Evolutionary conservation across 1,284 basidiomycete genomes (phyloP).

Genomic region (Cryptococcus floricola): DNA sequence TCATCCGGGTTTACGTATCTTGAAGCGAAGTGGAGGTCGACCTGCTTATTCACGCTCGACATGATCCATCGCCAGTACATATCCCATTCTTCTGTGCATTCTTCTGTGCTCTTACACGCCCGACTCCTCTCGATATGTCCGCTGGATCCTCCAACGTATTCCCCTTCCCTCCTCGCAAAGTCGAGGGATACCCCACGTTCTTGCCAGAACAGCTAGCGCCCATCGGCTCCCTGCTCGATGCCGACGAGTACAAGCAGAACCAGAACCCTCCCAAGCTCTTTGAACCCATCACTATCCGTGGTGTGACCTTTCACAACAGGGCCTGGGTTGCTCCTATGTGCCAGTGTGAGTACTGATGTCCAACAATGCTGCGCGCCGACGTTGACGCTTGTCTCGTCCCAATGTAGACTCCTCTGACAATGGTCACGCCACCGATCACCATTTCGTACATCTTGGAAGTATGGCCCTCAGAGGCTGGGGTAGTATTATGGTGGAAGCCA

Average conservation of each 20-base stretch:
- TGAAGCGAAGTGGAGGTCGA: too few species aligned
- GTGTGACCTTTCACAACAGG: constrained; percentile 64
- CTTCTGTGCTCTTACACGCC: too few species aligned
- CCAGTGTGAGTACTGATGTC: constrained; percentile 43
- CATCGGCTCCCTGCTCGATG: constrained; percentile 54
- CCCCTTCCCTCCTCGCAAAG: constrained; percentile 13
- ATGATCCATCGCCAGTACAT: too few species aligned
- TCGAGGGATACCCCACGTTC: constrained; percentile 27
- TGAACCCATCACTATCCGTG: constrained; percentile 61
- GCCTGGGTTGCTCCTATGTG: constrained; percentile 63
- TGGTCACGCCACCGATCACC: constrained; percentile 71
- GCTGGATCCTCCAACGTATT: constrained; percentile 1
- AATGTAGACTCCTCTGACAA: constrained; percentile 61
- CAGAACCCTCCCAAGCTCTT: constrained; percentile 60
- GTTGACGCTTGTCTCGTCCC: background rate
- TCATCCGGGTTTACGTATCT: too few species aligned
- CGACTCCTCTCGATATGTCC: too few species aligned
- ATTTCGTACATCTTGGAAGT: constrained; percentile 67
- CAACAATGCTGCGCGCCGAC: background rate
- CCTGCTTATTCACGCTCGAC: too few species aligned
- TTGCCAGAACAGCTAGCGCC: constrained; percentile 59
- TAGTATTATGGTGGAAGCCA: constrained; percentile 65
- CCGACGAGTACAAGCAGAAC: constrained; percentile 39
- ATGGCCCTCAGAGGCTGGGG: constrained; percentile 54
- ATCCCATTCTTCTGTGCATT: too few species aligned